These are phyloP conservation scores for Lichtheimia hyalospora DNA, from an alignment of 371 early-diverging fungal species.

Conservation along the genomic window DNA sequence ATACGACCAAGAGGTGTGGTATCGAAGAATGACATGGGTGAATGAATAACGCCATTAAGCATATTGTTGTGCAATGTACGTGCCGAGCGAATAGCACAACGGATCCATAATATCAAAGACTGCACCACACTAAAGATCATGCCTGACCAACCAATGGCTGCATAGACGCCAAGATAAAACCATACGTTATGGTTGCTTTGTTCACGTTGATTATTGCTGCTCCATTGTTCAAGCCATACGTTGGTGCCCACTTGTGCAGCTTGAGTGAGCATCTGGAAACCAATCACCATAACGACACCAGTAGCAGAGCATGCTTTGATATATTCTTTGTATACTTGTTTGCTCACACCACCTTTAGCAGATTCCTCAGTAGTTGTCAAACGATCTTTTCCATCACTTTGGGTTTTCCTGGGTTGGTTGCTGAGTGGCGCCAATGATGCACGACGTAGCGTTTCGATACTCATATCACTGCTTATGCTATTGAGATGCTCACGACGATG, in stretches of 20 bases:
- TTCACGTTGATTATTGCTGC: slow-evolving; percentile 38
- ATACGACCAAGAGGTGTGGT: slow-evolving; percentile 89
- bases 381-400: slow-evolving; percentile 32
- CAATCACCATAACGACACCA: slow-evolving; percentile 54
- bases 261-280: slow-evolving; percentile 61
- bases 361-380: slow-evolving; percentile 76
- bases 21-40: slow-evolving; percentile 90
- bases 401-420: slow-evolving; percentile 16
- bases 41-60: slow-evolving; percentile 55
- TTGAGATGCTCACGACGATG: slow-evolving; percentile 34
- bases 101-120: slow-evolving; percentile 76
- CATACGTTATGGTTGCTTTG: slow-evolving; percentile 40
- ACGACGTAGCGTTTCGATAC: slow-evolving; percentile 52
- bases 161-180: slow-evolving; percentile 79
- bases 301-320: slow-evolving; percentile 69
- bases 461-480: slow-evolving; percentile 38
- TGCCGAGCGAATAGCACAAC: slow-evolving; percentile 79
- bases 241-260: slow-evolving; percentile 53
- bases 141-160: slow-evolving; percentile 70
- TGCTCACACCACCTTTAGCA: slow-evolving; percentile 79
- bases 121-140: slow-evolving; percentile 71
- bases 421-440: slow-evolving; percentile 53
- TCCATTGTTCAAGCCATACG: slow-evolving; percentile 78
- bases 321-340: slow-evolving; percentile 74
- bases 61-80: slow-evolving; percentile 60